Percentiles rank a stretch among this genome's conserved stretches.
Evolutionary conservation across 192 early-diverging fungal genomes (phyloP).

Genomic region (Geranomyces michiganensis): DNA sequence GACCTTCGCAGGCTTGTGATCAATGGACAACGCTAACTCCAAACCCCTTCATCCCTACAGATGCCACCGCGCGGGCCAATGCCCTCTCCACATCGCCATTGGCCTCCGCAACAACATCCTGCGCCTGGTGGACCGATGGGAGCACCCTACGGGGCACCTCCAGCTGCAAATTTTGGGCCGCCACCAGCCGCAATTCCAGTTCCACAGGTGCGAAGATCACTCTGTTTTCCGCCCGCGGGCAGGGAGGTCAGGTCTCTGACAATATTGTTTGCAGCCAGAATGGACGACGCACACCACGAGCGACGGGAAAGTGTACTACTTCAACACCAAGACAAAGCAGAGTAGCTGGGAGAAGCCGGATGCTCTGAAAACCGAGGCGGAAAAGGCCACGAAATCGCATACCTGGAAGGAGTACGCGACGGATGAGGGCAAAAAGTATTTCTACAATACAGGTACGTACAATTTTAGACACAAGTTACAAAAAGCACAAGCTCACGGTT

Average conservation of each 20-base stretch:
- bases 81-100: no score
- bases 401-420: conserved; percentile 89
- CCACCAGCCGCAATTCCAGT: neutral
- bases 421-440: conserved; percentile 80
- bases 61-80: no score
- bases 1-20: no score
- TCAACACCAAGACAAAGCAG: conserved; percentile 72
- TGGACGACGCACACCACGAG: conserved; percentile 80
- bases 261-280: conserved; percentile 10
- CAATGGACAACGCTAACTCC: no score
- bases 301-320: conserved; percentile 89
- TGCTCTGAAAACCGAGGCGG: conserved; percentile 76
- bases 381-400: conserved; percentile 61
- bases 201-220: neutral
- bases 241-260: no score
- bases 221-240: neutral
- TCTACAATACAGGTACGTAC: conserved; percentile 65
- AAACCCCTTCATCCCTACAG: no score
- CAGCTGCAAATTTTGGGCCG: neutral
- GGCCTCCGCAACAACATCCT: neutral
- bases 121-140: neutral
- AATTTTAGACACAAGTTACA: no score
- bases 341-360: conserved; percentile 96
- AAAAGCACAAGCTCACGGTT: no score
- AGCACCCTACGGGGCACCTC: neutral